Evolutionary conservation across 2,329 filamentous ascomycete species (phyloP).

Genomic region (Cadophora sp.): DNA sequence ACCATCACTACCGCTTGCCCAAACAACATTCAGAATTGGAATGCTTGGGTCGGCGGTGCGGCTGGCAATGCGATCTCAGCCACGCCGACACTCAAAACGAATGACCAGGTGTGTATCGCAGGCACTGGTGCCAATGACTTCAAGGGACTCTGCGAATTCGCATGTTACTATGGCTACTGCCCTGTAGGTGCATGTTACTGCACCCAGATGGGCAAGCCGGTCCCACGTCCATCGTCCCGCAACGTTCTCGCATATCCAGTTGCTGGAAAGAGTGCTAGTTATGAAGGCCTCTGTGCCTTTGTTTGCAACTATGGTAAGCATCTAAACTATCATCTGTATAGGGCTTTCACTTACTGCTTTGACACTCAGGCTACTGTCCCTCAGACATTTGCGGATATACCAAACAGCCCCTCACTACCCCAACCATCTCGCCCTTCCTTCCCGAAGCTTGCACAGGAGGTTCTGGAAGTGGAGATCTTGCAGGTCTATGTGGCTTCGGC

Average conservation of each 20-base stretch:
- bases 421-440: not conserved
- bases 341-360: not conserved
- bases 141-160: not conserved
- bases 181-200: not conserved
- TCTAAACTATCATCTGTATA: not conserved
- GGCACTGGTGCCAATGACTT: not conserved
- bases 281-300: not conserved
- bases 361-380: not conserved
- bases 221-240: not conserved
- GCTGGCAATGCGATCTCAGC: not conserved
- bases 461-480: not conserved
- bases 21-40: not conserved
- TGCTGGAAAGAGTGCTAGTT: not conserved
- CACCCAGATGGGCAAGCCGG: not conserved
- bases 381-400: not conserved
- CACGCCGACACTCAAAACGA: not conserved
- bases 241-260: not conserved
- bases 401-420: not conserved
- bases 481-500: not conserved
- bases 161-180: not conserved
- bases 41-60: not conserved
- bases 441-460: not conserved
- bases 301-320: not conserved
- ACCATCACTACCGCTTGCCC: not conserved
- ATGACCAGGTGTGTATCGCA: not conserved